A percentile compares a stretch with the other conserved stretches of the same genome.
Evolutionary conservation across 495 filamentous ascomycete species (phyloP).

Genomic region (Aspergillus cristatus): DNA sequence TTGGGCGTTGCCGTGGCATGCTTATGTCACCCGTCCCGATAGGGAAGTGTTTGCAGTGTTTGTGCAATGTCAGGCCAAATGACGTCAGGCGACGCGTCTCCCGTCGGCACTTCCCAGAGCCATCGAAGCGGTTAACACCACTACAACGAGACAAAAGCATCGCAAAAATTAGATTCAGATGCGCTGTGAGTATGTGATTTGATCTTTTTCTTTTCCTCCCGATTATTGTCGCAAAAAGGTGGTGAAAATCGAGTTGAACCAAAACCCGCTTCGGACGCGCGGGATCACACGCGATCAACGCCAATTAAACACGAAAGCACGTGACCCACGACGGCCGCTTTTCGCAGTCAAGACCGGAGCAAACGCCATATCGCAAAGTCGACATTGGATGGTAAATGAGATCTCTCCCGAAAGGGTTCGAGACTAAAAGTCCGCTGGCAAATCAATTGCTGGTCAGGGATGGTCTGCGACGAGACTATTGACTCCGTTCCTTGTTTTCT

Average conservation of each 20-base stretch:
- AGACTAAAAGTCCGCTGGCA: too few species aligned
- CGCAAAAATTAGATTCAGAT: neutral
- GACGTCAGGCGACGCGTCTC: slow-evolving; percentile 27
- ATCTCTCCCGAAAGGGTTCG: neutral
- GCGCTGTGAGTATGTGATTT: slow-evolving; percentile 1
- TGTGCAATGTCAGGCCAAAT: slow-evolving; percentile 9
- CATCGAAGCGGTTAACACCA: too few species aligned
- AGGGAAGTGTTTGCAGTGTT: slow-evolving; percentile 5
- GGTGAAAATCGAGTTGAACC: too few species aligned
- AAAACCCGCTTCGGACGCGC: slow-evolving; percentile 9
- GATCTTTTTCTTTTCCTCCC: too few species aligned
- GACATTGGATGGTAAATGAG: neutral
- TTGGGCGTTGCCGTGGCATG: slow-evolving; percentile 5
- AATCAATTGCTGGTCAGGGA: too few species aligned
- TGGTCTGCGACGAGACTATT: too few species aligned
- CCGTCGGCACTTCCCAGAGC: slow-evolving; percentile 2
- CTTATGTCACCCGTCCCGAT: slow-evolving; percentile 11
- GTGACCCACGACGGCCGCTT: slow-evolving; percentile 8
- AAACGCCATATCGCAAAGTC: too few species aligned
- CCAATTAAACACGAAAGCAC: slow-evolving; percentile 18
- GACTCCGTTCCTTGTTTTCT: neutral
- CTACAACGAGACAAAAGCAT: too few species aligned
- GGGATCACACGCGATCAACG: slow-evolving; percentile 7
- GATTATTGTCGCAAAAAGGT: too few species aligned
- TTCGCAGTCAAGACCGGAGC: too few species aligned